Conservation (phyloP, 1,284 basidiomycete species). For the Inonotus obliquus region DNA sequence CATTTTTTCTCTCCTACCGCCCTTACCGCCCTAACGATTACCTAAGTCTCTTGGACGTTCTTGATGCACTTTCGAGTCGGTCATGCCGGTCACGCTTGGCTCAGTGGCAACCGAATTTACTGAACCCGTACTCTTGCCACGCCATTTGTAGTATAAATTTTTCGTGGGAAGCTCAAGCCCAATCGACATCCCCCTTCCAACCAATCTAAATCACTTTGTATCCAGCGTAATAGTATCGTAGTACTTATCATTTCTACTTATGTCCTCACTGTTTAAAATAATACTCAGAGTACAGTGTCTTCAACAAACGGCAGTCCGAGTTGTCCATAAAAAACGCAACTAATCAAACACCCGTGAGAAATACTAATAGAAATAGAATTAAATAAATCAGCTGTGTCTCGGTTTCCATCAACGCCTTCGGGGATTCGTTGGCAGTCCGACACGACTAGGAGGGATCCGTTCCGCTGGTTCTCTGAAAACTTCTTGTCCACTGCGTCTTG, state of each 20-base stretch:
- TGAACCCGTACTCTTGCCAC: neutral
- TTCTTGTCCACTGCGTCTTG: neutral
- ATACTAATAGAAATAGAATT: constrained; percentile 8
- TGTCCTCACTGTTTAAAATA: neutral
- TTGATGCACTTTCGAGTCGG: constrained; percentile 1
- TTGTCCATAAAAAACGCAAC: neutral
- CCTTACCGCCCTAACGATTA: neutral
- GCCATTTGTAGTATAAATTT: neutral
- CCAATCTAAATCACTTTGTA: neutral
- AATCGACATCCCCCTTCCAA: neutral
- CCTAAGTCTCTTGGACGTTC: neutral
- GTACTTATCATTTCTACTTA: neutral
- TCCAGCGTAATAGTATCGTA: neutral
- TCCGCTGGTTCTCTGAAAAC: constrained; percentile 1
- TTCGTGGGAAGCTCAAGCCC: neutral
- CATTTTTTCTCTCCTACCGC: neutral
- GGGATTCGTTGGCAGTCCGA: constrained; percentile 24
- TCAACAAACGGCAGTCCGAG: no score
- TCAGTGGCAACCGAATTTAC: neutral
- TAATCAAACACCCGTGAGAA: neutral
- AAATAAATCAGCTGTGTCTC: constrained; percentile 1
- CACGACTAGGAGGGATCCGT: constrained; percentile 18
- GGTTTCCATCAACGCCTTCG: constrained; percentile 18
- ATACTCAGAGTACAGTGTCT: neutral
- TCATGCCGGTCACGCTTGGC: constrained; percentile 1